phyloP scores from a whole-genome alignment of 139 green algal species.

The Haematococcus lacustris region DNA sequence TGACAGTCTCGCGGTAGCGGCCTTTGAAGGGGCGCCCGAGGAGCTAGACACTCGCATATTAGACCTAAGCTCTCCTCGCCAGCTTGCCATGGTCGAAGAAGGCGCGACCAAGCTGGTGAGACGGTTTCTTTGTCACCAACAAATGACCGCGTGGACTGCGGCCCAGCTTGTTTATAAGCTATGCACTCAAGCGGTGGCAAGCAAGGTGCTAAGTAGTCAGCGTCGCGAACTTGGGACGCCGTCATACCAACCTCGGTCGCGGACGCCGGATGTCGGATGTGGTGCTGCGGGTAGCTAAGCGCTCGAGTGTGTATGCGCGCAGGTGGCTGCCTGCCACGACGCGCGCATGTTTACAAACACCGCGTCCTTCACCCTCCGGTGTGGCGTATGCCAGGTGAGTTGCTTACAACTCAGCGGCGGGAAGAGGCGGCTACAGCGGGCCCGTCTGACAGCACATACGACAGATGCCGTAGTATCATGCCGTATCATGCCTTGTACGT shows the following conservation, averaged over 20 bases:
- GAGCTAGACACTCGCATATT: slow-evolving; percentile 68
- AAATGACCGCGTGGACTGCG: no score
- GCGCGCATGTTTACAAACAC: slow-evolving; percentile 58
- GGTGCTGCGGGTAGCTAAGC: not conserved
- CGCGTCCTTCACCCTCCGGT: slow-evolving; percentile 85
- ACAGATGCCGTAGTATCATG: no score
- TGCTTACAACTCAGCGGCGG: no score
- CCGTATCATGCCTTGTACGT: no score
- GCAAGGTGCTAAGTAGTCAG: no score
- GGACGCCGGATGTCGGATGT: not conserved
- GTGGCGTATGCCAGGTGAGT: slow-evolving; percentile 64
- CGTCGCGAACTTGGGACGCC: no score
- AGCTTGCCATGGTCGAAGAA: slow-evolving; percentile 20
- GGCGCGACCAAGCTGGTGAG: slow-evolving; percentile 46
- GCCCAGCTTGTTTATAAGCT: no score
- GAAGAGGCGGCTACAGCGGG: no score
- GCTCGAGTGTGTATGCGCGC: not conserved
- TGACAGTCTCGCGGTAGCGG: slow-evolving; percentile 62
- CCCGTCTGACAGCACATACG: no score
- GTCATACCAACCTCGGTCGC: not conserved
- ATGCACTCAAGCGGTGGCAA: no score
- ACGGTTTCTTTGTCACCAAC: not conserved
- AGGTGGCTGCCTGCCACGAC: slow-evolving; percentile 31
- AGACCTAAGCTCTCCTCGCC: not conserved
- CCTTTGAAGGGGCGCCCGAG: slow-evolving; percentile 66